phyloP scores from a whole-genome alignment of 2,329 filamentous ascomycete genomes.

The Malbranchea cinnamomea region DNA sequence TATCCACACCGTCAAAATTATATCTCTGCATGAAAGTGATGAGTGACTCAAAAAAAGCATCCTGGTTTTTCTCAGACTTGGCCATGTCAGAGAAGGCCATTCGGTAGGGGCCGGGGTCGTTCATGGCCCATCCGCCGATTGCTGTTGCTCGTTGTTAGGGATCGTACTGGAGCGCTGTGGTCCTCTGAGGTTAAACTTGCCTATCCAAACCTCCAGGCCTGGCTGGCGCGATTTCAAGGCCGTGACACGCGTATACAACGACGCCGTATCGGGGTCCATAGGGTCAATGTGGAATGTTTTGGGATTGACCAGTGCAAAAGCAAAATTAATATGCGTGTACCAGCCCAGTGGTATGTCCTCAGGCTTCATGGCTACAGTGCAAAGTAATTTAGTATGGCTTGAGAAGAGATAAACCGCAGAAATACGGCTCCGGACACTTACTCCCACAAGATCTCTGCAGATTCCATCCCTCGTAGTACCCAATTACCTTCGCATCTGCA shows the following conservation, averaged over 20 bases:
- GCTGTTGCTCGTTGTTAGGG: slow-evolving; percentile 20
- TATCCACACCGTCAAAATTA: slow-evolving; percentile 31
- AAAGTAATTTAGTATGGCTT: no score
- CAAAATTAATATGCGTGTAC: slow-evolving; percentile 9
- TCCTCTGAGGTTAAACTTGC: slow-evolving; percentile 4
- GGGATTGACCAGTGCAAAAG: slow-evolving; percentile 27
- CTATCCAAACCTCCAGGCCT: slow-evolving; percentile 5
- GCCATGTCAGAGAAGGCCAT: slow-evolving; percentile 15
- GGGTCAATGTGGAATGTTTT: slow-evolving; percentile 14
- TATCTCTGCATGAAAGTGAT: slow-evolving; percentile 28
- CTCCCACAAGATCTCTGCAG: slow-evolving; percentile 11
- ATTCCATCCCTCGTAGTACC: slow-evolving; percentile 25
- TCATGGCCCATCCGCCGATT: slow-evolving; percentile 30
- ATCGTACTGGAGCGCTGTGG: slow-evolving; percentile 19
- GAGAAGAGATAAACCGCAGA: no score
- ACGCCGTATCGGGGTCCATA: slow-evolving; percentile 11
- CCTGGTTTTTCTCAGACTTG: slow-evolving; percentile 7
- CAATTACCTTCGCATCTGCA: slow-evolving; percentile 13
- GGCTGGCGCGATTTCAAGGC: slow-evolving; percentile 2
- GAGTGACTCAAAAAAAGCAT: slow-evolving; percentile 24
- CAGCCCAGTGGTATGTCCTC: slow-evolving; percentile 9
- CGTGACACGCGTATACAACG: slow-evolving; percentile 10
- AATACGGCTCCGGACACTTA: slow-evolving; percentile 5
- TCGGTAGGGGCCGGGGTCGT: slow-evolving; percentile 15
- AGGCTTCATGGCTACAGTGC: slow-evolving; percentile 3